A percentile compares a stretch with the other conserved stretches of the same genome.
phyloP scores from a whole-genome alignment of 768 basidiomycete genomes.

The Dacryopinax primogenitus region DNA sequence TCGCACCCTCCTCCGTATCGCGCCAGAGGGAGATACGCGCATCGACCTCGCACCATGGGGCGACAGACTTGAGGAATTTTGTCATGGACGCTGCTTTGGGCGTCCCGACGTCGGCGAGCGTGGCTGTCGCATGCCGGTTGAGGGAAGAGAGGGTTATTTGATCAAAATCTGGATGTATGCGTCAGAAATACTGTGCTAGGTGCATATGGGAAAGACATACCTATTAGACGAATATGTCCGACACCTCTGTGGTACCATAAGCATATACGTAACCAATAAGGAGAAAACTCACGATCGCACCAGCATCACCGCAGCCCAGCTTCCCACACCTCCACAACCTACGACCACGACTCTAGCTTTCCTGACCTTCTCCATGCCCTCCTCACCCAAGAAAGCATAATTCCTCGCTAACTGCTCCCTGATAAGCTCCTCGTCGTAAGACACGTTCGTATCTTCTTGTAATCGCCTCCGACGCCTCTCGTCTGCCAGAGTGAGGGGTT shows the following conservation, averaged over 20 bases:
- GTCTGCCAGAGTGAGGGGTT: not conserved
- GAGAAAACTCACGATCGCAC: constrained; percentile 58
- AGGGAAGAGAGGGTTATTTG: constrained; percentile 89
- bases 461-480: not conserved
- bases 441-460: constrained; percentile 21
- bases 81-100: constrained; percentile 69
- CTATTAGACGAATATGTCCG: constrained; percentile 57
- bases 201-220: not conserved
- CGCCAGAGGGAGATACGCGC: constrained; percentile 73
- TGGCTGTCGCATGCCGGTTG: constrained; percentile 87
- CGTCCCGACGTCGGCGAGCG: constrained; percentile 78
- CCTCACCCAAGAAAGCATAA: constrained; percentile 87
- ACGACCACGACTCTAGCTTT: constrained; percentile 68
- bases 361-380: constrained; percentile 69
- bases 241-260: constrained; percentile 51
- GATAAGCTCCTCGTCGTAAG: constrained; percentile 65
- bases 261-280: constrained; percentile 3
- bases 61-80: constrained; percentile 49
- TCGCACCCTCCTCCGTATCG: constrained; percentile 48
- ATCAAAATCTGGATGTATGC: constrained; percentile 60
- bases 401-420: constrained; percentile 85
- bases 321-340: constrained; percentile 93
- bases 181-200: constrained; percentile 16
- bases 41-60: constrained; percentile 82
- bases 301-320: constrained; percentile 91